Evolutionary conservation across 2,329 filamentous ascomycete species (phyloP), one percentile per base, ranked within the genome.

Genomic region (Mycogone perniciosa): DNA sequence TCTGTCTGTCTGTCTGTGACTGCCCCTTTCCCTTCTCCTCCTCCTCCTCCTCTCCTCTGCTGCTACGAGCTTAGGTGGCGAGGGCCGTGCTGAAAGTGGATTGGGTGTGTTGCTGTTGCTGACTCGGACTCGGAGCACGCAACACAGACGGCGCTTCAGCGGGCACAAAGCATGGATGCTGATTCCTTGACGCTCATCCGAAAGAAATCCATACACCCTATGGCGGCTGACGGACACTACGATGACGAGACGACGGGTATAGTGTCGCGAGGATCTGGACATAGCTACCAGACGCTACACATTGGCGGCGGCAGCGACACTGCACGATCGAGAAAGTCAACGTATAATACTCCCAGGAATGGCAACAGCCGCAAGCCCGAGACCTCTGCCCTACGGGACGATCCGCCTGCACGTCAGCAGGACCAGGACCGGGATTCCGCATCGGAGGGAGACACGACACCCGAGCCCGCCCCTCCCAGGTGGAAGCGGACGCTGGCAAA

Each of bases 401-500:
- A 51, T 7, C 30, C 39, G 34, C 6, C 11, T 27, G 26, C 43
- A 38, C 29, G 37, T 13, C 48, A 48, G 33, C 53, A 44, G n/a
- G 46, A 48, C 35, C 35, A 38, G 41, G 41, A 40, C 47, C 46
- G 44, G 29, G 29, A 40, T 20, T 29, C 40, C 20, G 31, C 27
- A 29, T 42, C 46, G 37, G 41, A 47, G 13, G 38, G 20, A 31
- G 45, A 13, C 9, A 31, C 46, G 30, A 37, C 46, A 20, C 35
- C 30, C 9, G 48, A 48, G 38, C 30, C 13, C 35, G 39, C 31
- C 31, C 53, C 44, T 7, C 55, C 57, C 39, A 82, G 83, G 77
- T 82, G 78, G 76, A 71, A 71, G 59, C 62, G 63, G 31, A 64
- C 80, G 37, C 58, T 75, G 27, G 68, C 64, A 6, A 67, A 73